Conservation (phyloP, 768 basidiomycete species). For the Russula sp. region DNA sequence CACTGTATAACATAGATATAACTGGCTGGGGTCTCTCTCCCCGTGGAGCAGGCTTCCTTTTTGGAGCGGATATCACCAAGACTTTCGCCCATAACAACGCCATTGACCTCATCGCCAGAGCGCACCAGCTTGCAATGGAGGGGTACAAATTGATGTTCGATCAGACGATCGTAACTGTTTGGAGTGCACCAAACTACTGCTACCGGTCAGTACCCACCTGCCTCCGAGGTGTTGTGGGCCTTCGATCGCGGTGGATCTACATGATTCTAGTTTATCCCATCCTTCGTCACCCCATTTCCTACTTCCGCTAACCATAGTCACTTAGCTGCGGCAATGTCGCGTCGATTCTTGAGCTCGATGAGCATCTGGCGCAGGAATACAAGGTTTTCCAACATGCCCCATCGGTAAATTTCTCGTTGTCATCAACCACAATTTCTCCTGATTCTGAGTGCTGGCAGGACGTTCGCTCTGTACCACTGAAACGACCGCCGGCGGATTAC, state of each 20-base stretch:
- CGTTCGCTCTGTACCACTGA: conserved; percentile 72
- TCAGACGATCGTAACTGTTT: conserved; percentile 90
- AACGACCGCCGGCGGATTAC: conserved; percentile 83
- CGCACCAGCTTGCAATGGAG: conserved; percentile 98
- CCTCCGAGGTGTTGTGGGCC: neutral
- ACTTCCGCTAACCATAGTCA: neutral
- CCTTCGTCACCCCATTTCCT: neutral
- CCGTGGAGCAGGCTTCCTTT: conserved; percentile 94
- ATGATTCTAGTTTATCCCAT: neutral
- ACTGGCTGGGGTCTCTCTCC: conserved; percentile 95
- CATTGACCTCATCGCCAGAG: conserved; percentile 91
- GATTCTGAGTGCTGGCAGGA: conserved; percentile 43
- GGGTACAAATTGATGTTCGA: conserved; percentile 98
- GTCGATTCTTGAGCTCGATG: conserved; percentile 90
- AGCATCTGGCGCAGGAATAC: conserved; percentile 89
- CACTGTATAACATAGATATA: conserved; percentile 54
- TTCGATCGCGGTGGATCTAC: neutral
- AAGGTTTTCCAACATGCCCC: conserved; percentile 92
- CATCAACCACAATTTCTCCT: neutral
- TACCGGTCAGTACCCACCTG: conserved; percentile 61
- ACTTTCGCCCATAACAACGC: conserved; percentile 85
- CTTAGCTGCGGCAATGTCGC: conserved; percentile 91
- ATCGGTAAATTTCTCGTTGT: conserved; percentile 46
- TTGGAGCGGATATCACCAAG: conserved; percentile 89
- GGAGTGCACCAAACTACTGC: conserved; percentile 98